Evolutionary conservation across 768 basidiomycete genomes (phyloP).

Genomic region (Lenzites betulinus): DNA sequence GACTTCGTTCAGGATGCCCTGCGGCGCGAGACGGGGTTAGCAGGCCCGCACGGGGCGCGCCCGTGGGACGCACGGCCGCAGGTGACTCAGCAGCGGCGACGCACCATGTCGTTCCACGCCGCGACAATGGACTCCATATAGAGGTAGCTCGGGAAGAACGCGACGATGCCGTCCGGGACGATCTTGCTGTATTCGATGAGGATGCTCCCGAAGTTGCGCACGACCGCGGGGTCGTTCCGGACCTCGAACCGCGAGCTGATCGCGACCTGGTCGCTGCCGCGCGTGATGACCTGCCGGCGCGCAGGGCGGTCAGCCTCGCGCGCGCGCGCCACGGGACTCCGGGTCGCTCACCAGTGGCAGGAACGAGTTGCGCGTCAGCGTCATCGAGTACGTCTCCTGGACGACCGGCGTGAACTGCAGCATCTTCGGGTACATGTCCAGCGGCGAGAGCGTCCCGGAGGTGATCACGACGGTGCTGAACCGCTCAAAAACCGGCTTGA

Average conservation of each 20-base stretch:
- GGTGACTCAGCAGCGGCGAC: constrained; percentile 35
- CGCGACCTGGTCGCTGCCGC: constrained; percentile 97
- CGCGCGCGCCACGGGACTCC: neutral
- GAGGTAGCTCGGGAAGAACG: constrained; percentile 98
- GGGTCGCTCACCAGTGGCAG: constrained; percentile 73
- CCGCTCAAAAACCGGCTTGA: constrained; percentile 96
- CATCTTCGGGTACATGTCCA: constrained; percentile 99
- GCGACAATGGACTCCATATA: constrained; percentile 99
- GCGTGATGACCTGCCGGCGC: constrained; percentile 85
- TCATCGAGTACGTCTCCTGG: constrained; percentile 98
- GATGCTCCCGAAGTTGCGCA: constrained; percentile 98
- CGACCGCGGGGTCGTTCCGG: constrained; percentile 97
- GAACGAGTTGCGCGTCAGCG: constrained; percentile 93
- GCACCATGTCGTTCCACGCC: constrained; percentile 99
- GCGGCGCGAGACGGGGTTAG: constrained; percentile 10
- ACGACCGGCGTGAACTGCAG: constrained; percentile 96
- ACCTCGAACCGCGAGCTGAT: constrained; percentile 99
- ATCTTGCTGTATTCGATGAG: constrained; percentile 97
- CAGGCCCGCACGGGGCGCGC: neutral
- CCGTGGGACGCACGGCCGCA: neutral
- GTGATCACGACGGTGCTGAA: constrained; percentile 99
- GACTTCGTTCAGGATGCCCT: constrained; percentile 99
- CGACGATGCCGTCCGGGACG: constrained; percentile 97
- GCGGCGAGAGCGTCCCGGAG: constrained; percentile 95
- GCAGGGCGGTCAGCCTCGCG: neutral